Evolutionary conservation across 83 land plant genomes (phyloP).

Genomic region (Picea abies): DNA sequence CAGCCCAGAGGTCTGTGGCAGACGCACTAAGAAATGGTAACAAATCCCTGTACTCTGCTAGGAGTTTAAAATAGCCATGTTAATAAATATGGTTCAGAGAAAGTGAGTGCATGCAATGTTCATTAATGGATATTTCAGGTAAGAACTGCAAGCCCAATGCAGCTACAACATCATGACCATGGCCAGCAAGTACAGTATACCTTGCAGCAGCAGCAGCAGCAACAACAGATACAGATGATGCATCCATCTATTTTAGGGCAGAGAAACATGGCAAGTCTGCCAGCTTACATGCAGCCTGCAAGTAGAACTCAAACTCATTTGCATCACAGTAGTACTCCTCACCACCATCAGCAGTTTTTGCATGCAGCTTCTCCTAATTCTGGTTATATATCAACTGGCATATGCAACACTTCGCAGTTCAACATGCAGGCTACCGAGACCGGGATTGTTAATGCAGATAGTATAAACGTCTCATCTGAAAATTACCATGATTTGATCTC

Average conservation of each 20-base stretch:
- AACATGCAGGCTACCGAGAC: not conserved
- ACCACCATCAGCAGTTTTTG: not conserved
- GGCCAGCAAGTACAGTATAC: not conserved
- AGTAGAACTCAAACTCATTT: too few species aligned
- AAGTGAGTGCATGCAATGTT: too few species aligned
- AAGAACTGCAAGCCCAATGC: not conserved
- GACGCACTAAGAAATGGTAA: not conserved
- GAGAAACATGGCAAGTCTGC: not conserved
- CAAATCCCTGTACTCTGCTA: not conserved
- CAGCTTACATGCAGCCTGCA: not conserved
- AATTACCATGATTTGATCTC: not conserved
- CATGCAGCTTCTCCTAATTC: not conserved
- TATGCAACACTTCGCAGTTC: not conserved
- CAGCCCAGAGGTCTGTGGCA: not conserved
- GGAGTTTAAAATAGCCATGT: not conserved
- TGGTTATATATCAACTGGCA: not conserved
- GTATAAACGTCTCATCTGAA: not conserved
- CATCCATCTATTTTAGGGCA: conserved; percentile 3
- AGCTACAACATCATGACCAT: not conserved
- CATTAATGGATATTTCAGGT: conserved; percentile 4
- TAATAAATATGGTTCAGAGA: too few species aligned
- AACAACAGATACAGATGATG: not conserved
- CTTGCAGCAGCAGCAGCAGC: not conserved
- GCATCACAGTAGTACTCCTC: too few species aligned
- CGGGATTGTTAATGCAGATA: not conserved